Evolutionary conservation across 83 land plant species (phyloP), one percentile per base, ranked within the genome.

Genomic region (Diphasiastrum complanatum): DNA sequence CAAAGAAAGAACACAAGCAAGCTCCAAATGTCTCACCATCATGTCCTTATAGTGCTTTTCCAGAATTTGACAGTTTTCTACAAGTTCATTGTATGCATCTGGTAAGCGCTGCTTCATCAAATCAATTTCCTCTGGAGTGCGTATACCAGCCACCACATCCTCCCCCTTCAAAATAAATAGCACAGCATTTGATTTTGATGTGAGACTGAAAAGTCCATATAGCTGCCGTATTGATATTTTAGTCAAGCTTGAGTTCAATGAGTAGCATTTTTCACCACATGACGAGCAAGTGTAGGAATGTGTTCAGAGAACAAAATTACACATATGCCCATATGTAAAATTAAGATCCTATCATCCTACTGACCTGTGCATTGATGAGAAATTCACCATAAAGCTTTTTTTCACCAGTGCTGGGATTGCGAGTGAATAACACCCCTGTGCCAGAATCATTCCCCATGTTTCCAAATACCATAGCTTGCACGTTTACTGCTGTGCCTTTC

Each of bases 81-180:
- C 86, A 25, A 93, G 86, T 78, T 93, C 99, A 23, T 78, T 62
- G 71, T 93, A 93, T 18, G 96, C 91, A 52, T 83, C 81, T 56
- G 99, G 99, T 84, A 93, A 79, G 63, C 73, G 78, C 34, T 65
- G 66, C 60, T 83, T 85, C 99, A 93, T 88, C 35, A 66, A 48
- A 37, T 85, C 85, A 57, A 93, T 69, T 47, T 89, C 89, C 73
- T 89, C 84, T 12, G 99, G 99, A 37, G 99, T 93, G 51, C 96
- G 81, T 26, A 93, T 93, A 58, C 99, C 99, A 50, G 99, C 99
- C 20, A 93, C 98, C 12, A 93, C 98, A 74, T 93, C 98, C 66
- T 93, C 98, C 22, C 98, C 98, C 98, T 92, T 35, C 14, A 45
- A 45, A 33, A 38, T 45, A 45, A 47, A 1, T 16, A 33, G 8